phyloP scores from a whole-genome alignment of 2,329 filamentous ascomycete genomes.

The Trichoderma polysporum region DNA sequence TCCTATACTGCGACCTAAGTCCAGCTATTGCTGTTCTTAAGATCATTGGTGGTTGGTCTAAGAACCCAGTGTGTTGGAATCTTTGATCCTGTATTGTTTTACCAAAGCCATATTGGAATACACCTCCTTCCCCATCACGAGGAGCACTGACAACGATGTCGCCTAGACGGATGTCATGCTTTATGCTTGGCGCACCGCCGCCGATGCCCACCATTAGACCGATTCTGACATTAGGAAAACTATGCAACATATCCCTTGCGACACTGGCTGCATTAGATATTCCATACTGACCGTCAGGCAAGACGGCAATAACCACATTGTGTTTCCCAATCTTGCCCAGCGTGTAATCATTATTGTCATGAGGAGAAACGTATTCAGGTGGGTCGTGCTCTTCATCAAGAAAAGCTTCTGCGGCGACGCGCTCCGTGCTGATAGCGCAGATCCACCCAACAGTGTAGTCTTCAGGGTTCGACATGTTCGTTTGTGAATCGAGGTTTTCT shows the following conservation, averaged over 20 bases:
- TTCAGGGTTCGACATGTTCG: too few species aligned
- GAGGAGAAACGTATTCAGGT: too few species aligned
- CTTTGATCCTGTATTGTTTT: conserved; percentile 24
- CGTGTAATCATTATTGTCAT: too few species aligned
- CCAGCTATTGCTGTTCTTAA: conserved; percentile 18
- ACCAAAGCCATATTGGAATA: conserved; percentile 30
- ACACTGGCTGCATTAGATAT: conserved; percentile 25
- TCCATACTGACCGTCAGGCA: conserved; percentile 22
- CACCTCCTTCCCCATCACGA: conserved; percentile 5
- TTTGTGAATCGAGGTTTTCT: too few species aligned
- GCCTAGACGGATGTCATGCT: conserved; percentile 35
- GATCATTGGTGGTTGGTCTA: conserved; percentile 24
- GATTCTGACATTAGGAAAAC: conserved; percentile 32
- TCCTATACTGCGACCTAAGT: conserved; percentile 16
- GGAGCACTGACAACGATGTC: conserved; percentile 27
- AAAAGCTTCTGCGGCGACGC: too few species aligned
- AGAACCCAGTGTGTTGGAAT: conserved; percentile 20
- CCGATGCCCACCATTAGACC: conserved; percentile 23
- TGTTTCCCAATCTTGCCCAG: conserved; percentile 23
- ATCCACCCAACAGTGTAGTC: too few species aligned
- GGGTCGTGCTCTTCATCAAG: too few species aligned
- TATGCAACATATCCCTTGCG: conserved; percentile 30
- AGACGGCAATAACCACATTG: conserved; percentile 24
- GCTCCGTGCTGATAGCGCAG: too few species aligned
- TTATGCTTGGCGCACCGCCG: conserved; percentile 35